phyloP scores from a whole-genome alignment of 2,329 filamentous ascomycete species.

The Ambrosiella cleistominuta region DNA sequence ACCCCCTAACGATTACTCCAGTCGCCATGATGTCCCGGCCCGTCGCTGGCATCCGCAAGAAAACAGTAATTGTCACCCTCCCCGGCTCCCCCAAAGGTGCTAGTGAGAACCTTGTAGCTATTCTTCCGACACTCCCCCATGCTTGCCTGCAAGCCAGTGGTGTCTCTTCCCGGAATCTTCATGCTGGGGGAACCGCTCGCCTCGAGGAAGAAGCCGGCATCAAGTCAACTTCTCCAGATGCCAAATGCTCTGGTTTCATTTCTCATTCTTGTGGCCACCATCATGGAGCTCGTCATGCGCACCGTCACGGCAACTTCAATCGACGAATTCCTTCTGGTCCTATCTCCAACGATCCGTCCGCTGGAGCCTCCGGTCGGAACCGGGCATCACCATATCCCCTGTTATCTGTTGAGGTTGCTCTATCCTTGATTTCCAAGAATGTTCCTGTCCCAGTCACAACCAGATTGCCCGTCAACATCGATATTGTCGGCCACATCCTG shows the following conservation, averaged over 20 bases:
- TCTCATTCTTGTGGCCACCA: conserved; percentile 13
- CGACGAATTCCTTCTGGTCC: conserved; percentile 14
- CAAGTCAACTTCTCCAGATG: not conserved
- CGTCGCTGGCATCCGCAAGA: conserved; percentile 70
- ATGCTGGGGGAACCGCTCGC: conserved; percentile 64
- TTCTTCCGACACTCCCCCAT: conserved; percentile 82
- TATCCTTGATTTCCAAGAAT: conserved; percentile 52
- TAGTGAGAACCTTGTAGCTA: conserved; percentile 74
- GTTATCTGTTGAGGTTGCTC: conserved; percentile 68
- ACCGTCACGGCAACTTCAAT: conserved; percentile 39
- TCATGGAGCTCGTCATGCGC: conserved; percentile 29
- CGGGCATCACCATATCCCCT: conserved; percentile 84
- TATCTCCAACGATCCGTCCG: conserved; percentile 41
- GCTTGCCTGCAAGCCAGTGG: conserved; percentile 71
- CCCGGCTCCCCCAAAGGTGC: conserved; percentile 93
- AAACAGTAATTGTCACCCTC: conserved; percentile 68
- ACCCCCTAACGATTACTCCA: conserved; percentile 21
- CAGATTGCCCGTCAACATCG: conserved; percentile 41
- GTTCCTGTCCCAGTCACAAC: conserved; percentile 46
- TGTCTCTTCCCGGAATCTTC: conserved; percentile 60
- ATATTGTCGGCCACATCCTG: conserved; percentile 58
- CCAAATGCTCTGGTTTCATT: conserved; percentile 17
- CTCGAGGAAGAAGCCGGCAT: conserved; percentile 36
- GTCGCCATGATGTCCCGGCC: conserved; percentile 95
- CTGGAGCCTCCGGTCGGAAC: conserved; percentile 52